phyloP scores from a whole-genome alignment of 2,329 filamentous ascomycete genomes.

The Fusarium sp. region DNA sequence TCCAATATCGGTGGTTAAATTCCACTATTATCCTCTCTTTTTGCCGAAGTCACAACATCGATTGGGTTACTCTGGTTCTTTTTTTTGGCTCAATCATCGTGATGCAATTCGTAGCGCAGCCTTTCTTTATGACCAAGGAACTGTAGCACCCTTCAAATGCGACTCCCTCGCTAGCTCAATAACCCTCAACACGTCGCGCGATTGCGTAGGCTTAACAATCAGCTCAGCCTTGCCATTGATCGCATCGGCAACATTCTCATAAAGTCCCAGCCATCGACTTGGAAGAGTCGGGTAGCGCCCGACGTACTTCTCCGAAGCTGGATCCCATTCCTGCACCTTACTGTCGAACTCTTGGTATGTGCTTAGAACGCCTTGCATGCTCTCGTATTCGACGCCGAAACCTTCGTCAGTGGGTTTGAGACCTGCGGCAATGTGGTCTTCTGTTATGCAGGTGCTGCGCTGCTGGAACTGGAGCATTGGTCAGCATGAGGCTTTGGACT shows the following conservation, averaged over 20 bases:
- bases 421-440: slow-evolving; percentile 35
- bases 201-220: slow-evolving; percentile 54
- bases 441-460: slow-evolving; percentile 51
- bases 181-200: slow-evolving; percentile 53
- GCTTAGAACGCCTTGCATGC: slow-evolving; percentile 46
- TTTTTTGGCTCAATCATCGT: background rate
- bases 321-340: slow-evolving; percentile 48
- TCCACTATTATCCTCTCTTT: slow-evolving; percentile 13
- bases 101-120: background rate
- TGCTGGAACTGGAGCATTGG: slow-evolving; percentile 62
- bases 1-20: slow-evolving; percentile 10
- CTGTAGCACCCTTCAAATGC: slow-evolving; percentile 48
- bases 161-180: slow-evolving; percentile 56
- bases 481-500: rapidly evolving
- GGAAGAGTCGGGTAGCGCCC: slow-evolving; percentile 54
- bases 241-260: slow-evolving; percentile 54
- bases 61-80: rapidly evolving
- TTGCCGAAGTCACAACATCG: background rate
- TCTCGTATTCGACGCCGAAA: slow-evolving; percentile 38
- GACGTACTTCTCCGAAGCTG: slow-evolving; percentile 49
- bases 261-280: slow-evolving; percentile 55
- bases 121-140: slow-evolving; percentile 42
- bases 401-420: slow-evolving; percentile 24
- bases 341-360: slow-evolving; percentile 53
- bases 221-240: slow-evolving; percentile 54